Conservation (phyloP, 1,284 basidiomycete species). For the Vanrija sp. region DNA sequence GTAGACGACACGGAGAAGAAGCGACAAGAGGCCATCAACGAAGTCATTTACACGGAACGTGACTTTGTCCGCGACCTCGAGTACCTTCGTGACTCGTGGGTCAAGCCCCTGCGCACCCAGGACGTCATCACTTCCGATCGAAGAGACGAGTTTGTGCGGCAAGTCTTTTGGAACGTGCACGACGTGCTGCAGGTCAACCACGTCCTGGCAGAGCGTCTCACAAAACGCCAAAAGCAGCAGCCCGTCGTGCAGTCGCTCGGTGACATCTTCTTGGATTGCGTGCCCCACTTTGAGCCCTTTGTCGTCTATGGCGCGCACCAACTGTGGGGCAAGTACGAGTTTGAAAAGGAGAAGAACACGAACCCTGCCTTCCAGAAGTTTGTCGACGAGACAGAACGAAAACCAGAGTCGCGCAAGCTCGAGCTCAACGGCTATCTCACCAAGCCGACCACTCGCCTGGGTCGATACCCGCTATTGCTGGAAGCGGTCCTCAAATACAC, state of each 20-base stretch:
- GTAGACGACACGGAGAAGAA: conserved; percentile 91
- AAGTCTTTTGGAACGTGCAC: conserved; percentile 97
- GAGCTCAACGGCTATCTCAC: conserved; percentile 98
- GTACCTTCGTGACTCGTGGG: conserved; percentile 93
- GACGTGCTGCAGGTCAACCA: conserved; percentile 92
- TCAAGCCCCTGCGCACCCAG: conserved; percentile 69
- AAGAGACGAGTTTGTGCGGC: conserved; percentile 81
- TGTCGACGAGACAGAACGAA: conserved; percentile 88
- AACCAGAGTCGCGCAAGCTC: conserved; percentile 91
- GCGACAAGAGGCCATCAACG: conserved; percentile 97
- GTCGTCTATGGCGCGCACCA: conserved; percentile 96
- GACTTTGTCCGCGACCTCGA: conserved; percentile 98
- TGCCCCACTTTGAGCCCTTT: conserved; percentile 86
- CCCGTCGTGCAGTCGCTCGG: conserved; percentile 89
- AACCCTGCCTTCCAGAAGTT: conserved; percentile 94
- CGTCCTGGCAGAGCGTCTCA: conserved; percentile 84
- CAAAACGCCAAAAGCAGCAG: conserved; percentile 89
- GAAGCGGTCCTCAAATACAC: conserved; percentile 93
- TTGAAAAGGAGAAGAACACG: conserved; percentile 93
- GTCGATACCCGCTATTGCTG: conserved; percentile 88
- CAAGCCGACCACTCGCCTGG: conserved; percentile 95
- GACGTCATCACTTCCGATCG: conserved; percentile 68
- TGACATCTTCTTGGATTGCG: conserved; percentile 83
- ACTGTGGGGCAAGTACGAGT: conserved; percentile 96
- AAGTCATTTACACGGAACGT: conserved; percentile 96